phyloP scores from a whole-genome alignment of 371 early-diverging fungal genomes.

The Mucor velutinosus region DNA sequence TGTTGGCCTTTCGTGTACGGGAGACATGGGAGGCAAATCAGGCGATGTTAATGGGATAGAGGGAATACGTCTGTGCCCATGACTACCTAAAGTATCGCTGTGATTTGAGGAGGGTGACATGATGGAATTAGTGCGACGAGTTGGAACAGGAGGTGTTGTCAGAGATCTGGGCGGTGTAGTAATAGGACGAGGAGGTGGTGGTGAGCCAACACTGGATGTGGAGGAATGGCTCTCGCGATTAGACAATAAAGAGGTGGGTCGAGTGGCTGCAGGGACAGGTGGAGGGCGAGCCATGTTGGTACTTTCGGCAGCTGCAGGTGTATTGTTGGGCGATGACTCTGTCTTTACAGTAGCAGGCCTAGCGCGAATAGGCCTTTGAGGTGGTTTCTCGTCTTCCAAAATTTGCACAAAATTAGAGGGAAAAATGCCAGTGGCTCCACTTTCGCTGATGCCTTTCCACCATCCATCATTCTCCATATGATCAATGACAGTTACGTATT shows the following conservation, averaged over 20 bases:
- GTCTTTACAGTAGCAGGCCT: conserved; percentile 50
- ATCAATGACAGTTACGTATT: conserved; percentile 53
- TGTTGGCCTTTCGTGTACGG: conserved; percentile 29
- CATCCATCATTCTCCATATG: conserved; percentile 59
- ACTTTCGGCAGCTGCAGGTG: not conserved
- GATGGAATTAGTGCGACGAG: conserved; percentile 27
- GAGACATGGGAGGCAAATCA: conserved; percentile 47
- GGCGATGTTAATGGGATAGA: conserved; percentile 44
- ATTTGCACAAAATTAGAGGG: conserved; percentile 64
- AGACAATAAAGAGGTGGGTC: conserved; percentile 41
- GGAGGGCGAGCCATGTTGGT: conserved; percentile 31
- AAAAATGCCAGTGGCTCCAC: conserved; percentile 55
- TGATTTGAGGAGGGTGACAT: conserved; percentile 4
- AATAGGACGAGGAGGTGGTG: conserved; percentile 19
- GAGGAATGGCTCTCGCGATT: conserved; percentile 13
- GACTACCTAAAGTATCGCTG: not conserved
- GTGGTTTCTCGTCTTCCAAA: conserved; percentile 44
- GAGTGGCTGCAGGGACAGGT: conserved; percentile 49
- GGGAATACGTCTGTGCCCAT: conserved; percentile 24
- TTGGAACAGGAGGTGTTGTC: conserved; percentile 33
- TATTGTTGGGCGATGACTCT: conserved; percentile 3
- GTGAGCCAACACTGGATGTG: not conserved
- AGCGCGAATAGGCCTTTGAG: conserved; percentile 35
- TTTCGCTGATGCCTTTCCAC: conserved; percentile 64
- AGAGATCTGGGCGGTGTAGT: conserved; percentile 37